A percentile compares a stretch with the other conserved stretches of the same genome.
phyloP scores from a whole-genome alignment of 2,329 filamentous ascomycete species.

The Thermochaetoides dissita region DNA sequence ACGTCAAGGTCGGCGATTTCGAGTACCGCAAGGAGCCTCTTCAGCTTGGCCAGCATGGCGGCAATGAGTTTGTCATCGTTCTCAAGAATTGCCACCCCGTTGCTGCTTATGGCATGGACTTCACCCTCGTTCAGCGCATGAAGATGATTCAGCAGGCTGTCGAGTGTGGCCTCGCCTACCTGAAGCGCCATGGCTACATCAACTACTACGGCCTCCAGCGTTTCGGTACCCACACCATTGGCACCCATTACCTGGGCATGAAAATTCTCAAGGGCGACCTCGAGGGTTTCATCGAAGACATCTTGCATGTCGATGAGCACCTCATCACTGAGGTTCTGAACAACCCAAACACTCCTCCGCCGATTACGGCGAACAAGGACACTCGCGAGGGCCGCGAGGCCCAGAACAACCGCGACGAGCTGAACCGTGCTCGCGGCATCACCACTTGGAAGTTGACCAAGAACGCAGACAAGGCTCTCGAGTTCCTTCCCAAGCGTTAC shows the following conservation, averaged over 20 bases:
- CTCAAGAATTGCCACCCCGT: slow-evolving; percentile 67
- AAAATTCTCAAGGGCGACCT: slow-evolving; percentile 74
- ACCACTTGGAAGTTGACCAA: slow-evolving; percentile 54
- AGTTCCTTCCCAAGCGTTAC: slow-evolving; percentile 65
- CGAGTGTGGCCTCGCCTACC: slow-evolving; percentile 46
- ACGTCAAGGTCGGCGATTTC: slow-evolving; percentile 64
- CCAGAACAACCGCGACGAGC: slow-evolving; percentile 57
- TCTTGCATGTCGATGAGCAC: slow-evolving; percentile 58
- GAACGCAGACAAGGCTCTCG: slow-evolving; percentile 45
- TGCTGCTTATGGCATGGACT: slow-evolving; percentile 18
- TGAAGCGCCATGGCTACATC: slow-evolving; percentile 69
- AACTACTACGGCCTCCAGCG: slow-evolving; percentile 98
- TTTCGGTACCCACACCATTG: slow-evolving; percentile 76
- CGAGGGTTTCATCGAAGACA: slow-evolving; percentile 61
- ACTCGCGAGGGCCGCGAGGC: slow-evolving; percentile 1
- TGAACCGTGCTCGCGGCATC: slow-evolving; percentile 64
- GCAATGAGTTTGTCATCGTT: slow-evolving; percentile 89
- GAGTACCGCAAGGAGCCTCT: slow-evolving; percentile 58
- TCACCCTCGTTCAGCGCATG: slow-evolving; percentile 34
- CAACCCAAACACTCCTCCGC: slow-evolving; percentile 13
- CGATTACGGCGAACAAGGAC: slow-evolving; percentile 13
- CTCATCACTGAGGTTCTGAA: slow-evolving; percentile 42
- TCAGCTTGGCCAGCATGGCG: slow-evolving; percentile 67
- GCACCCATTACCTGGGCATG: slow-evolving; percentile 73
- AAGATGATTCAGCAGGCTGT: slow-evolving; percentile 35